phyloP scores from a whole-genome alignment of 2,329 filamentous ascomycete genomes.

The Fusarium begoniae region DNA sequence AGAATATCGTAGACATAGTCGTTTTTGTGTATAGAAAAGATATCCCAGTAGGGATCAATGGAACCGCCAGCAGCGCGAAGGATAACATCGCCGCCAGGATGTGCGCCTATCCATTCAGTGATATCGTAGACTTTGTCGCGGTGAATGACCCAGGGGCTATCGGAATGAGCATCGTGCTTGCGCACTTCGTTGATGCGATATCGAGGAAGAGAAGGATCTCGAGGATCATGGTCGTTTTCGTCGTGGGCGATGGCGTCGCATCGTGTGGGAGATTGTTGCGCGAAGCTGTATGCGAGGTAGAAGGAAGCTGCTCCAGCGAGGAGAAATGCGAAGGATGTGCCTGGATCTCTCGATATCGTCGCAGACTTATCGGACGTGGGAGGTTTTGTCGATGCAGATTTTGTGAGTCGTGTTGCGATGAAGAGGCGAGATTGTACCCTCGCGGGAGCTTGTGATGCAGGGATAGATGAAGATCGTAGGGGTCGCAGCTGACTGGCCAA shows the following conservation, averaged over 20 bases:
- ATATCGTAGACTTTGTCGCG: constrained; percentile 75
- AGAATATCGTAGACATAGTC: constrained; percentile 72
- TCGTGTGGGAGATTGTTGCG: constrained; percentile 26
- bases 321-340: constrained; percentile 1
- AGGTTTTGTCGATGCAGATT: not conserved
- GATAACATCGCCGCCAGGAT: constrained; percentile 75
- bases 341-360: constrained; percentile 5
- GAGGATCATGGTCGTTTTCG: constrained; percentile 37
- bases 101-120: constrained; percentile 71
- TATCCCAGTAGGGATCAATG: constrained; percentile 75
- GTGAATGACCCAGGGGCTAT: constrained; percentile 70
- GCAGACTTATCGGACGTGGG: not conserved
- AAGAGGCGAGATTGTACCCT: constrained; percentile 26
- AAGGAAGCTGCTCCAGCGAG: constrained; percentile 33
- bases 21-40: constrained; percentile 74
- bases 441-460: constrained; percentile 4
- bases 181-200: constrained; percentile 62
- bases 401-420: not conserved
- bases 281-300: constrained; percentile 29
- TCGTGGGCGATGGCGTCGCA: constrained; percentile 23
- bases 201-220: constrained; percentile 56
- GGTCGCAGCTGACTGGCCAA: constrained; percentile 19
- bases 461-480: constrained; percentile 3
- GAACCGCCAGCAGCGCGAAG: constrained; percentile 70
- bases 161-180: constrained; percentile 61